Percentiles rank a stretch among this genome's conserved stretches.
These are phyloP conservation scores for Agarophyton chilense DNA, from an alignment of 23 red algal genomes.

Conservation along the genomic window DNA sequence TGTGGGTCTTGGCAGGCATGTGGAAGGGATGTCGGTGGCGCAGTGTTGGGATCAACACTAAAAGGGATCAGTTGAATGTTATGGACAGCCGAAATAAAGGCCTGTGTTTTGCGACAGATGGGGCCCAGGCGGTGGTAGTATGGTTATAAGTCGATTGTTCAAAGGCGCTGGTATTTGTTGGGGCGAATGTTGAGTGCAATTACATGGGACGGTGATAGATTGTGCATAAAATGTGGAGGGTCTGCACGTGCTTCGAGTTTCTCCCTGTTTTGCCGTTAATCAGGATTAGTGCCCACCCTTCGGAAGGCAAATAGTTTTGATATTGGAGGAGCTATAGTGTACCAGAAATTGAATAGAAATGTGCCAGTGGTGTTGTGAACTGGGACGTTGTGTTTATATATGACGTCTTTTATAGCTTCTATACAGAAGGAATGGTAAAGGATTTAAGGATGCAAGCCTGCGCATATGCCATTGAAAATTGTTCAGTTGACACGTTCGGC, in stretches of 20 bases:
- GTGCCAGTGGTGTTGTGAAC: not conserved
- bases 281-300: not conserved
- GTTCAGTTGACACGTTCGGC: slow-evolving; percentile 22
- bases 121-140: slow-evolving; percentile 2
- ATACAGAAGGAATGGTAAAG: not conserved
- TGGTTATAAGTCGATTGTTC: slow-evolving; percentile 6
- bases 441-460: no score
- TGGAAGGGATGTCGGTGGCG: not conserved
- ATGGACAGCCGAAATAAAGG: not conserved
- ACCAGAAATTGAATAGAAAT: not conserved
- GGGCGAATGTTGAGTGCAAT: not conserved
- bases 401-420: slow-evolving; percentile 18
- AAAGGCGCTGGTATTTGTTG: not conserved
- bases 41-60: not conserved
- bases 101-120: not conserved
- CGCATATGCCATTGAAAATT: not conserved
- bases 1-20: slow-evolving; percentile 46
- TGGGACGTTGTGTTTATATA: slow-evolving; percentile 14
- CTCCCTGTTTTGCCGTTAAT: not conserved
- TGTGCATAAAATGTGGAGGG: no score
- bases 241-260: not conserved
- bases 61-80: not conserved
- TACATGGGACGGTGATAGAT: not conserved
- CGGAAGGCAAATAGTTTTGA: not conserved
- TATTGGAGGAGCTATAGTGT: not conserved